Conservation (phyloP, 2,329 filamentous ascomycete species). For the Penicillium janthinellum region DNA sequence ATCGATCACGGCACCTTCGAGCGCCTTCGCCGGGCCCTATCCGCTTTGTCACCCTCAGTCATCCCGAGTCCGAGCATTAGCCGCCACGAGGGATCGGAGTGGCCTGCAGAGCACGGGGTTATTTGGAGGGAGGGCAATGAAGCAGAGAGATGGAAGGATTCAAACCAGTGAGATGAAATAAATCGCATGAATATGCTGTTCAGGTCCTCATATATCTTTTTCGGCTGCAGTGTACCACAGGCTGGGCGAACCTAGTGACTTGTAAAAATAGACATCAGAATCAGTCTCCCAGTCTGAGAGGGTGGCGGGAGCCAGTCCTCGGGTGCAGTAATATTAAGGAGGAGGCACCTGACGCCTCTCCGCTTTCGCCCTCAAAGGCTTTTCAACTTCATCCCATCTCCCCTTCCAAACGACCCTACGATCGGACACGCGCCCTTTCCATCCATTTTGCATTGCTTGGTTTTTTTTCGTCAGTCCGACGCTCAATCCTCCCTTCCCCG, state of each 20-base stretch:
- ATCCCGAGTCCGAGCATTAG: constrained; percentile 3
- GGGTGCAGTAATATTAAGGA: constrained; percentile 31
- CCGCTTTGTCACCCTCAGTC: not conserved
- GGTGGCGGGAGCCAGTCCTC: constrained; percentile 22
- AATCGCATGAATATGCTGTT: no score
- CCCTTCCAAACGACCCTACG: constrained; percentile 8
- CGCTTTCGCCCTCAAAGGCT: constrained; percentile 30
- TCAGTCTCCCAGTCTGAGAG: not conserved
- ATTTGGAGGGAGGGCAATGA: not conserved
- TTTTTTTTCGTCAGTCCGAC: constrained; percentile 9
- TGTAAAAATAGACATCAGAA: not conserved
- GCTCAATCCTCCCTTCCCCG: not conserved
- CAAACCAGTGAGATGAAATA: not conserved
- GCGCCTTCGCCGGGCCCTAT: not conserved
- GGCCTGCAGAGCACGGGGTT: not conserved
- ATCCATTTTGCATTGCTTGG: constrained; percentile 6
- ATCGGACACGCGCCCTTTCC: constrained; percentile 7
- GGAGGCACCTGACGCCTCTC: constrained; percentile 34
- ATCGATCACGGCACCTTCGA: not conserved
- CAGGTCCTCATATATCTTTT: not conserved
- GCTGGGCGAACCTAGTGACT: not conserved
- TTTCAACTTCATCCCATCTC: constrained; percentile 21
- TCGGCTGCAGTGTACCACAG: not conserved
- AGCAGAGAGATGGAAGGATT: not conserved
- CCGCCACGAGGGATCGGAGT: constrained; percentile 3